Evolutionary conservation across 805 yeast genomes (phyloP).

Genomic region (Spathaspora gorwiae): DNA sequence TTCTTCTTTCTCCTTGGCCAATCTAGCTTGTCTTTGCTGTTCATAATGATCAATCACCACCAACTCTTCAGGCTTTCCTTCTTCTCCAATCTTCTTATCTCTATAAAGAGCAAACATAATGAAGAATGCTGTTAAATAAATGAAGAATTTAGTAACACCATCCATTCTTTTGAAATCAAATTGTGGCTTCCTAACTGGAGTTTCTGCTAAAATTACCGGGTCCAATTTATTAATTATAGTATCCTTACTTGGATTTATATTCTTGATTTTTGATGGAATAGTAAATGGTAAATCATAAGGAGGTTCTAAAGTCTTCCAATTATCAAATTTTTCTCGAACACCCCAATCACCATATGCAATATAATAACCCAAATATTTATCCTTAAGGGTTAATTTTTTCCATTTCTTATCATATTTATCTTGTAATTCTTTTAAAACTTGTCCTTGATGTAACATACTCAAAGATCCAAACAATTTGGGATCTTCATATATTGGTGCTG

Average conservation of each 20-base stretch:
- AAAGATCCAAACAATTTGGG: conserved; percentile 30
- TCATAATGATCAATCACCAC: conserved; percentile 36
- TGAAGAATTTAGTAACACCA: conserved; percentile 50
- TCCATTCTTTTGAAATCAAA: conserved; percentile 51
- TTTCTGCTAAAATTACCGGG: conserved; percentile 39
- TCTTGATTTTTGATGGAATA: conserved; percentile 30
- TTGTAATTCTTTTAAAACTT: conserved; percentile 48
- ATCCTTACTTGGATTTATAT: conserved; percentile 18
- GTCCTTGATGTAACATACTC: conserved; percentile 53
- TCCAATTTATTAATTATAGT: conserved; percentile 28
- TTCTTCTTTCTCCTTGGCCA: conserved; percentile 13
- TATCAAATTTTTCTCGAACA: conserved; percentile 53
- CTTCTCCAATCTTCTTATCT: conserved; percentile 50
- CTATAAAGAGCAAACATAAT: conserved; percentile 49
- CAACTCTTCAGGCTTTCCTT: conserved; percentile 35
- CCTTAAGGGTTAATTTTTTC: conserved; percentile 44
- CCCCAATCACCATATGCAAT: conserved; percentile 71
- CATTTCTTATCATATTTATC: conserved; percentile 51
- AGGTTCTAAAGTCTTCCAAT: conserved; percentile 36
- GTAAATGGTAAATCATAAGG: conserved; percentile 63
- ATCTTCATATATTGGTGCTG: conserved; percentile 36
- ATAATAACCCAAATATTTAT: conserved; percentile 55
- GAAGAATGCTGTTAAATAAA: conserved; percentile 46
- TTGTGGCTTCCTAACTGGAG: conserved; percentile 41
- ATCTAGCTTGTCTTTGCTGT: conserved; percentile 21